A percentile compares a stretch with the other conserved stretches of the same genome.
Evolutionary conservation across 2,329 filamentous ascomycete species (phyloP).

Genomic region (Rugonectria rugulosa): DNA sequence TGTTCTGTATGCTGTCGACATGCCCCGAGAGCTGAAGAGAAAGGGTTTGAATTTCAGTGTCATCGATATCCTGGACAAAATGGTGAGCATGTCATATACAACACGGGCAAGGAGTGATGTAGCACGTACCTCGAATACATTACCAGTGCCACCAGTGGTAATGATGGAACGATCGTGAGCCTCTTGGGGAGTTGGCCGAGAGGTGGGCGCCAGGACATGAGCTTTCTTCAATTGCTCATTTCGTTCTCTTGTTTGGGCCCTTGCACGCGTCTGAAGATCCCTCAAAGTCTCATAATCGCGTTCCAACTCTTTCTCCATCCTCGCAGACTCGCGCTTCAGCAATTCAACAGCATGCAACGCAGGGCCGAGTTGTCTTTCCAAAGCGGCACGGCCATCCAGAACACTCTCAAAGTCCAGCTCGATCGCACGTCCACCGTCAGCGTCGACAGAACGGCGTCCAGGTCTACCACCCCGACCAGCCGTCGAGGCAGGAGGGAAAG

Average conservation of each 20-base stretch:
- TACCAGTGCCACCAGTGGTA: constrained; percentile 15
- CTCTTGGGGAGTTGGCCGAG: constrained; percentile 15
- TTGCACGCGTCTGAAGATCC: constrained; percentile 63
- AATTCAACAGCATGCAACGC: constrained; percentile 69
- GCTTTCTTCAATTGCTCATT: constrained; percentile 57
- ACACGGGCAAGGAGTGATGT: neutral
- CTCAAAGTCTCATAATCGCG: constrained; percentile 60
- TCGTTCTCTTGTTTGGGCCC: constrained; percentile 60
- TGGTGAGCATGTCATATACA: neutral
- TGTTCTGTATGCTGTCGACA: constrained; percentile 63
- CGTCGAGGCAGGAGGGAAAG: constrained; percentile 67
- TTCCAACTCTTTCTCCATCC: constrained; percentile 63
- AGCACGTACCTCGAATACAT: constrained; percentile 34
- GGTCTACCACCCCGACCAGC: constrained; percentile 28
- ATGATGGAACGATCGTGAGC: constrained; percentile 24
- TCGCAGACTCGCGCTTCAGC: constrained; percentile 63
- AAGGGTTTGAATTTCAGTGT: constrained; percentile 54
- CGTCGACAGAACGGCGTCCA: constrained; percentile 29
- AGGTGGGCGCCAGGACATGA: constrained; percentile 57
- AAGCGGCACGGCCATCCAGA: constrained; percentile 62
- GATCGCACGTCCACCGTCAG: constrained; percentile 56
- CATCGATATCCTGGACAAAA: constrained; percentile 44
- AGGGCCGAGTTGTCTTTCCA: constrained; percentile 68
- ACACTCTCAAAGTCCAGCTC: constrained; percentile 74
- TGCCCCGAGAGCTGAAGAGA: constrained; percentile 60